phyloP scores from a whole-genome alignment of 352 stramenopile genomes.

The Paralagenidium karlingii region DNA sequence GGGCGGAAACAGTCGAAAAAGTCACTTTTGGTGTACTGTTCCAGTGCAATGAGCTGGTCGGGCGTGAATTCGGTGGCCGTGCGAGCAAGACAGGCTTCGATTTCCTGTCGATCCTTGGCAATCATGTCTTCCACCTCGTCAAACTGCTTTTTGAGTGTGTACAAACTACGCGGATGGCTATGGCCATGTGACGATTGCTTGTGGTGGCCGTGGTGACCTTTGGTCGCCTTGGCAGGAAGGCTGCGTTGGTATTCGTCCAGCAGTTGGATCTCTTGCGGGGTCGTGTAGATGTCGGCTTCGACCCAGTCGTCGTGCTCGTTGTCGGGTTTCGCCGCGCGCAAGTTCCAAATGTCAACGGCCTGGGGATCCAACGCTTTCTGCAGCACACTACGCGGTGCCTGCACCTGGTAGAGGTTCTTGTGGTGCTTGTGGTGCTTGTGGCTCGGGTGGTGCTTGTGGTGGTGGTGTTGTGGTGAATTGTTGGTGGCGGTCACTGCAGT shows the following conservation, averaged over 20 bases:
- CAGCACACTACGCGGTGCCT: too few relatives aligned
- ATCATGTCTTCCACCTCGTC: neutral
- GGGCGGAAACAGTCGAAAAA: slow-evolving; percentile 23
- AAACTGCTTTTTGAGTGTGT: slow-evolving; percentile 3
- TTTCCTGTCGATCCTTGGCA: too few relatives aligned
- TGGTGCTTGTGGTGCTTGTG: too few relatives aligned
- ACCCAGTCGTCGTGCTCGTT: slow-evolving; percentile 4
- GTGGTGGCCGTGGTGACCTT: slow-evolving; percentile 2
- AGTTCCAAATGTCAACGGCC: slow-evolving; percentile 18
- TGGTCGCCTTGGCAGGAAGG: too few relatives aligned
- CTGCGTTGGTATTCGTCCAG: too few relatives aligned
- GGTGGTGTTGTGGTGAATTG: too few relatives aligned
- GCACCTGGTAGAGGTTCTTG: too few relatives aligned
- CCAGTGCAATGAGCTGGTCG: slow-evolving; percentile 7
- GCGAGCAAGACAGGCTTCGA: too few relatives aligned
- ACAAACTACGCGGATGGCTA: slow-evolving; percentile 4
- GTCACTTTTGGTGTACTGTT: slow-evolving; percentile 10
- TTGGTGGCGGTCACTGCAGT: too few relatives aligned
- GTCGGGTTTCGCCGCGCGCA: too few relatives aligned
- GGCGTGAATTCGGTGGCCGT: slow-evolving; percentile 4
- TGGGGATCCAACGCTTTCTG: too few relatives aligned
- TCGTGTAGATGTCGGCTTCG: slow-evolving; percentile 14
- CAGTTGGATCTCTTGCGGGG: slow-evolving; percentile 8
- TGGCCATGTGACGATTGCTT: slow-evolving; percentile 5
- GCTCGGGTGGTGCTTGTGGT: too few relatives aligned